These are phyloP conservation scores for Plasmodium coatneyi DNA, from an alignment of 169 alveolate genomes.

Conservation along the genomic window DNA sequence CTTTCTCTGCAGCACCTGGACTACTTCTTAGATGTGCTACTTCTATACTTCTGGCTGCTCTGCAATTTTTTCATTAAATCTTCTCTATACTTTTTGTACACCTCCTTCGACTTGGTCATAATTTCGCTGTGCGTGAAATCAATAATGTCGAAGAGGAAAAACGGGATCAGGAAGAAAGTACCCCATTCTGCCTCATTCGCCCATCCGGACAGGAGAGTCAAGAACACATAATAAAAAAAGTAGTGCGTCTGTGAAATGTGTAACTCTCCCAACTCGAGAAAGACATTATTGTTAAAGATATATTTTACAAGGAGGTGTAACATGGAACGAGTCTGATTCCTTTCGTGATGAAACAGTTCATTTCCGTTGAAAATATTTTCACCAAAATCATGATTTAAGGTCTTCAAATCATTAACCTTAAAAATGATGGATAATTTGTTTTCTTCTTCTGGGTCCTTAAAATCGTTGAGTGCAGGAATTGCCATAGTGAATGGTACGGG, in stretches of 20 bases:
- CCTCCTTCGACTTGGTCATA: slow-evolving; percentile 42
- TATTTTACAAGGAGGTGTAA: slow-evolving; percentile 32
- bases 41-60: neutral
- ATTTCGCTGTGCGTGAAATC: slow-evolving; percentile 33
- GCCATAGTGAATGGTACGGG: slow-evolving; percentile 48
- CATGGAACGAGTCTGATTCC: slow-evolving; percentile 15
- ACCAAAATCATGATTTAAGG: slow-evolving; percentile 57
- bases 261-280: slow-evolving; percentile 44
- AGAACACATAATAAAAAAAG: slow-evolving; percentile 62
- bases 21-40: neutral
- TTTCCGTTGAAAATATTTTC: slow-evolving; percentile 25
- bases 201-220: slow-evolving; percentile 71
- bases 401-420: slow-evolving; percentile 36
- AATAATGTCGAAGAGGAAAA: slow-evolving; percentile 24
- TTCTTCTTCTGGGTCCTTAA: slow-evolving; percentile 34
- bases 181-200: slow-evolving; percentile 74
- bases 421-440: slow-evolving; percentile 21
- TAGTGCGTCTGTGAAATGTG: slow-evolving; percentile 63
- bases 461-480: slow-evolving; percentile 18
- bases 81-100: slow-evolving; percentile 36
- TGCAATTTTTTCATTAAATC: slow-evolving; percentile 21
- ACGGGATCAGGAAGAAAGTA: slow-evolving; percentile 32
- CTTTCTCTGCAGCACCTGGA: neutral
- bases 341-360: slow-evolving; percentile 45
- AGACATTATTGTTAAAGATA: slow-evolving; percentile 35